Base-by-base conservation (phyloP, 305 asterid genomes). In the Nicotiana rustica region DNA sequence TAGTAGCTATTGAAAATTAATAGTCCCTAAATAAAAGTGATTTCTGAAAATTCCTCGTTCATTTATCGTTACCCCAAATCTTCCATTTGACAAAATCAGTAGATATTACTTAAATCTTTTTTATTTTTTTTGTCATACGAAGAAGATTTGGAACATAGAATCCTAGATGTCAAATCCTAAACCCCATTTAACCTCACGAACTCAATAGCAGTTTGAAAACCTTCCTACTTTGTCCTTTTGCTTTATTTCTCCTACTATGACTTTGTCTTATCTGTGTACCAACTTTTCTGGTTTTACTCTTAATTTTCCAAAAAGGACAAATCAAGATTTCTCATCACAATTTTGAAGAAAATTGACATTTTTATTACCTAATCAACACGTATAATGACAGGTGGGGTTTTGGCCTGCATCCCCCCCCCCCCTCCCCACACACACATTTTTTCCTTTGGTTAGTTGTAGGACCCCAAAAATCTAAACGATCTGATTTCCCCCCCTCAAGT, bases 161-260 rank as follows among this genome's bases (percentile, higher is more conserved):
- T 81, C 82, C 59, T 14, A 81, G 38, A 59, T 81, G 87, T 81
- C 87, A 77, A 85, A 81, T 85, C 80, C 18, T 67, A 81, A 69
- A 85, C 83, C 79, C 60, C 80, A 79, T 77, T 75, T 19, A 83
- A 83, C 59, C 67, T 68, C 75, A 68, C 64, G 62, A 47, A 67
- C 77, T 70, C 77, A 79, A 41, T 25, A 21, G 77, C 29, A 49
- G 77, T 71, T 82, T 60, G 77, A 61, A 70, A 44, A 70, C 44
- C 47, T 49, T 10, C 56, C 7, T 41, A 13, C 1, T 12, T 10
- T 15, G 17, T 49, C 17, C 35, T 25, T 13, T 66, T 79, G 73
- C 41, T 44, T 61, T 25, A 3, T 8, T 15, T 25, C 29, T 25
- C 29, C 29, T 25, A 25, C 29, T 25, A 14, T 70, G 10, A 41